Evolutionary conservation across 805 yeast species (phyloP), one percentile per base, ranked within the genome.

Genomic region (Wickerhamiella vanderwaltii): DNA sequence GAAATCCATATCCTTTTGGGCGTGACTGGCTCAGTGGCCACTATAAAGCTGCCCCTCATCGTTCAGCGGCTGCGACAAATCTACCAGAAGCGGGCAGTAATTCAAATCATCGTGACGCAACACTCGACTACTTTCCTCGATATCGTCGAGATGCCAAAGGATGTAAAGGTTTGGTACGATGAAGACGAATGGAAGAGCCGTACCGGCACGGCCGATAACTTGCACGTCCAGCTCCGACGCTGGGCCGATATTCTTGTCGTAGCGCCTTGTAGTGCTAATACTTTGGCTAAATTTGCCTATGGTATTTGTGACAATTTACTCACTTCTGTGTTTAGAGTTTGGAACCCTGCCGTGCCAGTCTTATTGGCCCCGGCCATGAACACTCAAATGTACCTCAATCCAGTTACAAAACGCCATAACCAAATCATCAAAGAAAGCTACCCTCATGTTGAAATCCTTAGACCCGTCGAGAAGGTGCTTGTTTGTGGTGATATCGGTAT

Each of bases 401-500:
- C 87, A 1, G 72, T 85, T 44, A 88, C 97, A 1, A 84, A 80
- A 59, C 74, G 82, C 51, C 96, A 88, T 51, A 65, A 87, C 48
- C 66, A 72, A 40, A 63, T 79, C 24, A 71, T 88, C 28, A 69
- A 72, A 29, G 91, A 84, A 49, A 88, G 80, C 50, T 86, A 83
- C 81, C 84, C 87, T n/a, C 87, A 87, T 82, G 78, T 88, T 40
- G 91, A 85, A 49, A 75, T 88, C 11, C 69, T 91, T 53, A 79
- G 76, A 61, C 98, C 98, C 0, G 85, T 86, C n/a, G 98, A 88
- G 57, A 88, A 88, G 60, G 94, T 88, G 6, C 72, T 82, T 57
- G 84, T 83, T 22, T 85, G 91, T 65, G 97, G 98, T 47, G 97
- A 91, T 57, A 86, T 88, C 43, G 97, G 97, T 11, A 80, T 88